A percentile compares a stretch with the other conserved stretches of the same genome.
These are phyloP conservation scores for Kondoa malvinella DNA, from an alignment of 768 basidiomycete genomes.

Conservation along the genomic window DNA sequence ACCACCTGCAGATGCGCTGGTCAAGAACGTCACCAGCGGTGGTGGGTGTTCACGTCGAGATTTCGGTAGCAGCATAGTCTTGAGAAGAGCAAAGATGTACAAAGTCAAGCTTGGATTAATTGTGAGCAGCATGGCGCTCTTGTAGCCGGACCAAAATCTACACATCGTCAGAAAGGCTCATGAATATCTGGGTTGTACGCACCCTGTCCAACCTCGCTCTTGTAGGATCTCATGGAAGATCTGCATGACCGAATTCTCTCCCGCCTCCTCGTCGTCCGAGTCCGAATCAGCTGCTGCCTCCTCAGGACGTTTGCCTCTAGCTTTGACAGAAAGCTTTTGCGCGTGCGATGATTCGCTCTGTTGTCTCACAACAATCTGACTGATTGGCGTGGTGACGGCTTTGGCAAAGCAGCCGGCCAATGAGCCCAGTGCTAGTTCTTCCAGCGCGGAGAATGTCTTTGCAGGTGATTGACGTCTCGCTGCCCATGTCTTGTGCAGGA, in stretches of 20 bases:
- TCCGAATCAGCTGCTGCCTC: slow-evolving; percentile 24
- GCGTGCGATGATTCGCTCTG: slow-evolving; percentile 32
- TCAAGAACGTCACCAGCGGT: slow-evolving; percentile 40
- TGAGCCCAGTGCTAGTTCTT: slow-evolving; percentile 45
- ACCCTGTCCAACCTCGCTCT: background rate
- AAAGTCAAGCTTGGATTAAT: slow-evolving; percentile 46
- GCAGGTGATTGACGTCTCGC: background rate
- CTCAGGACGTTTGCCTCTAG: slow-evolving; percentile 1
- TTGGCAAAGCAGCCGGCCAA: slow-evolving; percentile 44
- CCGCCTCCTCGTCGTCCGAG: slow-evolving; percentile 23
- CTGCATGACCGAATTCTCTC: slow-evolving; percentile 11
- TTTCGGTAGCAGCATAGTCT: slow-evolving; percentile 33
- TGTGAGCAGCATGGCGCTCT: slow-evolving; percentile 37
- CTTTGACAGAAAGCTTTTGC: background rate
- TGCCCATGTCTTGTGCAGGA: slow-evolving; percentile 27
- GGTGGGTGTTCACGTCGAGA: slow-evolving; percentile 30
- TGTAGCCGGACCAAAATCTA: slow-evolving; percentile 48
- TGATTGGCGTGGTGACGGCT: slow-evolving; percentile 42
- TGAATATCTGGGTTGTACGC: slow-evolving; percentile 29
- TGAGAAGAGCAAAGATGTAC: slow-evolving; percentile 41
- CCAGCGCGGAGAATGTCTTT: slow-evolving; percentile 29
- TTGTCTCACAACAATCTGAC: slow-evolving; percentile 42
- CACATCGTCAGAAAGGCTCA: slow-evolving; percentile 38
- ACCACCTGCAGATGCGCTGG: slow-evolving; percentile 38
- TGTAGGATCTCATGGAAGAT: slow-evolving; percentile 2